Evolutionary conservation across 208 protist genomes (phyloP), one percentile per base, ranked within the genome.

Genomic region (Wallacemonas sp.): DNA sequence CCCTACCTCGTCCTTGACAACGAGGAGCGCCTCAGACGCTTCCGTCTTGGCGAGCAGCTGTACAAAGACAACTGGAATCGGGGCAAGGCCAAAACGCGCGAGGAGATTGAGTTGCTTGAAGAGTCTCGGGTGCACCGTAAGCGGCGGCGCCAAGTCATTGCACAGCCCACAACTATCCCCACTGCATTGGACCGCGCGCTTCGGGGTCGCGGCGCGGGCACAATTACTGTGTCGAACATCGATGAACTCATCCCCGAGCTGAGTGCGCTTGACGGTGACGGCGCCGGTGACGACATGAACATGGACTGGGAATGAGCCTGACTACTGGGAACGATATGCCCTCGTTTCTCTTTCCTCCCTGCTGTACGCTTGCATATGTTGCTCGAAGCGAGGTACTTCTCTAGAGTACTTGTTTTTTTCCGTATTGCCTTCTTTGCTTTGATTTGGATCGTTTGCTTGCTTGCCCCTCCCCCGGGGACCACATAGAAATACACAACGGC

Each of bases 1-100:
- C 62, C 62, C 0, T 94, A 94, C 70, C 53, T 96, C 19, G 82
- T 94, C 12, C 72, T 90, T 3, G 84, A 93, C 75, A 94, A 94
- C 60, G 90, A 96, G 64, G 83, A 92, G 68, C 79, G 90, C 15
- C 27, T 94, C 56, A 82, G 86, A n/a, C 87, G 85, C 21, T 67
- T 88, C 54, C 72, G 86, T 38, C 64, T 94, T 6, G 86, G 81
- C 5, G 55, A 88, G 54, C 73, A 76, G 12, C 77, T 91, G 28
- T 93, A 94, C 74, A 70, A 72, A 36, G 83, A 84, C 12, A 64
- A 75, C 31, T 96, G 88, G 87, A 62, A 78, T 45, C 82, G 84
- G 19, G 90, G 87, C 1, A 76, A 75, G 15, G 78, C 90, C 9
- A 75, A 86, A 33, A 90, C 84, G 14, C 51, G 62, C 63, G 85